Base-by-base conservation (phyloP, 2,329 filamentous ascomycete genomes). In the Diplodia corticola region DNA sequence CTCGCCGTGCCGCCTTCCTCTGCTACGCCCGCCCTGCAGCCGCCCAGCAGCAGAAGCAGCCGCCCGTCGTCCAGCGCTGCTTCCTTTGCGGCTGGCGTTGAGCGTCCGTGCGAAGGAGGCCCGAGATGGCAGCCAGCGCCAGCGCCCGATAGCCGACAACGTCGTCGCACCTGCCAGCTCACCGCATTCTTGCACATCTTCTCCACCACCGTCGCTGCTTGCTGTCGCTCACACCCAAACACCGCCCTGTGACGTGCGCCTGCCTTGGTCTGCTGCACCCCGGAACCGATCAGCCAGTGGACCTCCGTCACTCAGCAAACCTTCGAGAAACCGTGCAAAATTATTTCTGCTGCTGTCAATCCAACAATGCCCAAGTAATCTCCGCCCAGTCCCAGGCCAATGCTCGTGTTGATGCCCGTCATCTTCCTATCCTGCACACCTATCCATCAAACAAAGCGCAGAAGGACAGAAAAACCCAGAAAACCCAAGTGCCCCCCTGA, bases 161-260 rank as follows among this genome's bases (percentile, higher is more conserved):
- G 49, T 7, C 49, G 24, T 51, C 30, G 12, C 30, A 33, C 30
- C 30, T 10, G 30, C 30, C 30, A 33, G 9, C 51, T 22, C 51
- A 54, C 51, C 51, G 51, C 51, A 54, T 35, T 35, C 51, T 54
- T 54, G 51, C 51, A 33, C 17, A 54, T 54, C 51, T 20, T 54
- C 28, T 35, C 51, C 51, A 54, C 51, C 28, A 13, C 4, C 24
- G 17, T 33, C 28, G 20, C 17, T 13, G 6, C 7, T 10, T 33
- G 6, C 9, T 33, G 33, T 33, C 28, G n/a, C 28, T 13, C 15
- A 10, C 51, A 15, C 12, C 40, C 40, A 35, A 33, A 28, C 6
- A 7, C 26, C 13, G 9, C 13, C 24, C 5, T n/a, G 30, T 9
- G 15, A 33, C 30, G 5, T 7, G 3, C 30, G 30, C 12, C 28